Evolutionary conservation across 225 moss, liverwort and hornwort species (phyloP), one percentile per base, ranked within the genome.

Genomic region (Neckera pumila): DNA sequence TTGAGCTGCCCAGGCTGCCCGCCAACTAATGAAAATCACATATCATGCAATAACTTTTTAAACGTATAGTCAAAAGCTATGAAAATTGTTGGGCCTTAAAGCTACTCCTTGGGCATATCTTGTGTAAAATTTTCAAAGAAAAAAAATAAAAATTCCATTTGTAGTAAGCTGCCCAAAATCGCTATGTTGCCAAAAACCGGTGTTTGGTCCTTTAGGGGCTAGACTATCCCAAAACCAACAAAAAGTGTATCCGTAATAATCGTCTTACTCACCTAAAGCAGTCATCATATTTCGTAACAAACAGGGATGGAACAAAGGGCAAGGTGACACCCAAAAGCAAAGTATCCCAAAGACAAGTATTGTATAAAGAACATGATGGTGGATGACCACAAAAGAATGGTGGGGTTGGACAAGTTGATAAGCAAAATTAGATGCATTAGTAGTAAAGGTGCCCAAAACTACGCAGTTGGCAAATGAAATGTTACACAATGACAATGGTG

Each of bases 381-480:
- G n/a, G n/a, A n/a, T n/a, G n/a, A n/a, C n/a, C 0, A 0, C 51
- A 12, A 76, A 51, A 1, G 33, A 76, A 20, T 0, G 0, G 2
- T 1, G 2, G 33, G 13, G 0, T 76, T 76, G 33, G 33, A 1
- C 4, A 33, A 33, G 2, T 4, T 33, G 5, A 3, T 22, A 14
- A 76, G 5, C 3, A 75, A 76, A 20, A 13, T 7, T 0, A 51
- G 0, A 49, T 75, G 20, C 0, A 53, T 4, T 34, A 76, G 8
- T 34, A 34, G 3, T 9, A 36, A 51, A 53, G 34, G 34, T 0
- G 0, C 2, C 4, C 0, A 34, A 0, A 34, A 22, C 3, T 53
- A 33, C 0, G 1, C 1, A 53, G 2, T 49, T 53, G 5, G 3
- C 8, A 53, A 53, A 1, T 1, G 1, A 53, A 53, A 9, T 76